Conservation (phyloP, 148 eudicot species). For the Chenopodium album region DNA sequence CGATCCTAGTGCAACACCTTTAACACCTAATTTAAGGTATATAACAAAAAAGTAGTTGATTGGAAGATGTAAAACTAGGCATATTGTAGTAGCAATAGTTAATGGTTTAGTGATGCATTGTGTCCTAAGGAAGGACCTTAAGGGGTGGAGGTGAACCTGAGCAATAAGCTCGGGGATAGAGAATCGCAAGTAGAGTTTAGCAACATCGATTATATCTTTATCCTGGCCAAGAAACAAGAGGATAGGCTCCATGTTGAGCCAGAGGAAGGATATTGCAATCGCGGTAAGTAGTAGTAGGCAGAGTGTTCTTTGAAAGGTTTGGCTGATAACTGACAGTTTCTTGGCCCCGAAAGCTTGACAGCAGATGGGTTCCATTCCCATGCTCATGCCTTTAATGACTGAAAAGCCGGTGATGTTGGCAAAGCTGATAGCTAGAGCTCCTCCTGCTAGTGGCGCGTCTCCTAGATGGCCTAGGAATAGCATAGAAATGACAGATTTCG, state of each 20-base stretch:
- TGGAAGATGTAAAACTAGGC: constrained; percentile 63
- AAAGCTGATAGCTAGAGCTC: constrained; percentile 76
- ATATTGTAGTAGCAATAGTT: constrained; percentile 46
- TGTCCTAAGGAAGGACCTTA: constrained; percentile 63
- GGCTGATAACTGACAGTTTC: constrained; percentile 54
- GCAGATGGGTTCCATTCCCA: constrained; percentile 95
- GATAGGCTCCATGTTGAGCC: constrained; percentile 74
- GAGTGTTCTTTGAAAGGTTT: constrained; percentile 65
- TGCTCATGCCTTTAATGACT: constrained; percentile 79
- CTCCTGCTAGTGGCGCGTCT: constrained; percentile 70
- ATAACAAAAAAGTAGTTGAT: constrained; percentile 54
- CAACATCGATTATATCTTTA: constrained; percentile 52
- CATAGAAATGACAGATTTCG: constrained; percentile 79
- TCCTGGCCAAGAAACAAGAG: constrained; percentile 64
- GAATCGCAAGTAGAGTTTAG: constrained; percentile 57
- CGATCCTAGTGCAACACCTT: constrained; percentile 73
- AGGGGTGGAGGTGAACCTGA: constrained; percentile 57
- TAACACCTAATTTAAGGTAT: constrained; percentile 54
- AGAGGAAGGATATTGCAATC: constrained; percentile 51
- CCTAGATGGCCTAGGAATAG: constrained; percentile 79
- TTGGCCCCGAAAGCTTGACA: constrained; percentile 89
- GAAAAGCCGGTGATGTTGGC: constrained; percentile 87
- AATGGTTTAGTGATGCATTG: constrained; percentile 61
- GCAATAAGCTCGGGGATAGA: constrained; percentile 72
- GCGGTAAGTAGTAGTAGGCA: constrained; percentile 55